phyloP scores from a whole-genome alignment of 331 rosid species.

The Erythrophleum ivorense region DNA sequence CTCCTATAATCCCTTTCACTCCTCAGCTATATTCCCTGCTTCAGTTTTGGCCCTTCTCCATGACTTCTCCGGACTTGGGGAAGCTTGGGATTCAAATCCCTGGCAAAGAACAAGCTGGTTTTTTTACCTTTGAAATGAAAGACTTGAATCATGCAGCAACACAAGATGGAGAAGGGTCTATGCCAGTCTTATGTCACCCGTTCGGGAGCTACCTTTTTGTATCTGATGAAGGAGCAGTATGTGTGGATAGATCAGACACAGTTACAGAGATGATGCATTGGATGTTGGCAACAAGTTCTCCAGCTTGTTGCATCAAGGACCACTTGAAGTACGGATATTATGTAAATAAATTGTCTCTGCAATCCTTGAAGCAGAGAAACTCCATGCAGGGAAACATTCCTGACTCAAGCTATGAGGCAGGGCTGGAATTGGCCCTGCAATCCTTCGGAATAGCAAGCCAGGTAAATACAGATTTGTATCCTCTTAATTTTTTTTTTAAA shows the following conservation, averaged over 20 bases:
- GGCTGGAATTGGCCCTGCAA: constrained; percentile 76
- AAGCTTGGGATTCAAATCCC: constrained; percentile 48
- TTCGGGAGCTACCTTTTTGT: constrained; percentile 80
- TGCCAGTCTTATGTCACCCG: constrained; percentile 56
- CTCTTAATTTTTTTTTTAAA: no score
- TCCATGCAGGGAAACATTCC: constrained; percentile 47
- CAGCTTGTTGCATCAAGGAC: constrained; percentile 59
- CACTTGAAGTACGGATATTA: constrained; percentile 82
- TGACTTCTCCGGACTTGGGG: constrained; percentile 51
- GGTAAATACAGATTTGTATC: constrained; percentile 48
- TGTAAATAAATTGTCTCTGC: constrained; percentile 55
- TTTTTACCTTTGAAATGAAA: constrained; percentile 48
- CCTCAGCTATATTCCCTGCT: constrained; percentile 58
- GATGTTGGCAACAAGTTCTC: constrained; percentile 56
- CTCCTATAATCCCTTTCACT: constrained; percentile 54
- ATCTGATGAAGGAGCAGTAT: constrained; percentile 72
- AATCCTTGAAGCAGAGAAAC: constrained; percentile 50
- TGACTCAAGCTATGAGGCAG: constrained; percentile 80
- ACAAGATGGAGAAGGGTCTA: constrained; percentile 48
- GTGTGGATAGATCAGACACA: constrained; percentile 69
- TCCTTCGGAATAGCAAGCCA: constrained; percentile 64
- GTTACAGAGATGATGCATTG: constrained; percentile 73
- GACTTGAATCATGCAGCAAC: constrained; percentile 47
- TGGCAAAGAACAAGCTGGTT: constrained; percentile 49
- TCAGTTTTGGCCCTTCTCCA: constrained; percentile 65